These are phyloP conservation scores for Fusarium graminum DNA, from an alignment of 2,329 filamentous ascomycete genomes.

Conservation along the genomic window DNA sequence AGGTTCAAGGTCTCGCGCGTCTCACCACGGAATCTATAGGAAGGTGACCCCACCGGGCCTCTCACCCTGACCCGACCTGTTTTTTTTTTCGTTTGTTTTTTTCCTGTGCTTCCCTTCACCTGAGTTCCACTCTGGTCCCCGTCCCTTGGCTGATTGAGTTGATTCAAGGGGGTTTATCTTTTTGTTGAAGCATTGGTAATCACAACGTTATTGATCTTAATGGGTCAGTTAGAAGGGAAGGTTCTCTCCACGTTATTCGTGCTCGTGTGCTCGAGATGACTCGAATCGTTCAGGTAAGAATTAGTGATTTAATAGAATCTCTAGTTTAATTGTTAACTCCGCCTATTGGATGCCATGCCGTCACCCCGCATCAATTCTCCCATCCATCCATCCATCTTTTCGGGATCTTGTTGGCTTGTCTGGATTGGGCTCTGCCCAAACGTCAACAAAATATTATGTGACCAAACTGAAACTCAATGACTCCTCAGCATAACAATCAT, in stretches of 20 bases:
- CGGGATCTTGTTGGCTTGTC: slow-evolving; percentile 41
- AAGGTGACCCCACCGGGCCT: slow-evolving; percentile 28
- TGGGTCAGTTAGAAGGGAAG: not conserved
- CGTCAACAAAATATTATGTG: slow-evolving; percentile 36
- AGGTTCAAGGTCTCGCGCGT: slow-evolving; percentile 48
- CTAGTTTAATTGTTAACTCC: slow-evolving; percentile 5
- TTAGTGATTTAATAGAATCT: slow-evolving; percentile 5
- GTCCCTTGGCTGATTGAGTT: slow-evolving; percentile 23
- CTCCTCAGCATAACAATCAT: slow-evolving; percentile 26
- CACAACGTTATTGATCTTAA: not conserved
- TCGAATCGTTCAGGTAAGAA: slow-evolving; percentile 16
- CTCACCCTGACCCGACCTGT: slow-evolving; percentile 33
- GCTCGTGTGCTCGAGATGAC: slow-evolving; percentile 1
- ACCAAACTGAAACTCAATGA: slow-evolving; percentile 33
- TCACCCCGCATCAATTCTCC: slow-evolving; percentile 36
- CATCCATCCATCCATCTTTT: slow-evolving; percentile 18
- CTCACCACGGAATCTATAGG: slow-evolving; percentile 47
- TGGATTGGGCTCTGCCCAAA: slow-evolving; percentile 32
- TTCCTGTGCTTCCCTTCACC: slow-evolving; percentile 11
- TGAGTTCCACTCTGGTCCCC: slow-evolving; percentile 32
- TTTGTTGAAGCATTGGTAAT: slow-evolving; percentile 28
- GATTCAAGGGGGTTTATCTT: slow-evolving; percentile 13
- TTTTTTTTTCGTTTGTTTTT: slow-evolving; percentile 10
- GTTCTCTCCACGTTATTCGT: not conserved
- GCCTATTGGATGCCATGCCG: slow-evolving; percentile 38